Evolutionary conservation across 1,139 yeast species (phyloP), one percentile per base, ranked within the genome.

Genomic region (Suhomyces bolitotheri): DNA sequence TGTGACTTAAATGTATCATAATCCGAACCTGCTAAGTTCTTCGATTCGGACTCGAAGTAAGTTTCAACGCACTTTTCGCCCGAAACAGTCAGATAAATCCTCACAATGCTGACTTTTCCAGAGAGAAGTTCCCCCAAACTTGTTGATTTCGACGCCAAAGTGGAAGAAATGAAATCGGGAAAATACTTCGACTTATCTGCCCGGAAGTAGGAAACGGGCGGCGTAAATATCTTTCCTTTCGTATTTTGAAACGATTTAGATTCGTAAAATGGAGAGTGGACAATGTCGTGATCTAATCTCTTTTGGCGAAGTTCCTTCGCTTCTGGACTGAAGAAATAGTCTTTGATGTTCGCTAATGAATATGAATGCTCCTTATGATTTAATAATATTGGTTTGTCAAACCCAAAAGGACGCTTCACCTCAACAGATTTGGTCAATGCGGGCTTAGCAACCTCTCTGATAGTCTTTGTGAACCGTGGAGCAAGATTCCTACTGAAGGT

Each of bases 261-360:
- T 48, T 89, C 95, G 50, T 83, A 82, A 68, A 88, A 80, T 16
- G 94, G 89, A n/a, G 96, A 85, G 51, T 83, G 87, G 24, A 86
- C 78, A 46, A 89, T 75, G 56, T 89, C 97, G 41, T 78, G 74
- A 51, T 86, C 89, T 41, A 86, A 63, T 42, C 66, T 62, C 43
- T 59, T 55, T 39, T 67, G 72, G 71, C 88, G 60, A 58, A 75
- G 47, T 69, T 81, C 71, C 65, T 74, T 62, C 39, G 73, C 62
- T 58, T 73, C 69, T 4, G 52, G 44, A 29, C 69, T 58, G 45
- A 70, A 68, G 13, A 64, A 31, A 29, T 59, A 58, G 29, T 54
- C 44, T 24, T 43, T 50, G n/a, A 64, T 38, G 27, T 53, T 53
- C 10, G 47, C 37, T 11, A 58, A 33, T 3, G 57, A 47, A 33